Conservation (phyloP, 2,329 filamentous ascomycete genomes). For the Fusarium multiceps region DNA sequence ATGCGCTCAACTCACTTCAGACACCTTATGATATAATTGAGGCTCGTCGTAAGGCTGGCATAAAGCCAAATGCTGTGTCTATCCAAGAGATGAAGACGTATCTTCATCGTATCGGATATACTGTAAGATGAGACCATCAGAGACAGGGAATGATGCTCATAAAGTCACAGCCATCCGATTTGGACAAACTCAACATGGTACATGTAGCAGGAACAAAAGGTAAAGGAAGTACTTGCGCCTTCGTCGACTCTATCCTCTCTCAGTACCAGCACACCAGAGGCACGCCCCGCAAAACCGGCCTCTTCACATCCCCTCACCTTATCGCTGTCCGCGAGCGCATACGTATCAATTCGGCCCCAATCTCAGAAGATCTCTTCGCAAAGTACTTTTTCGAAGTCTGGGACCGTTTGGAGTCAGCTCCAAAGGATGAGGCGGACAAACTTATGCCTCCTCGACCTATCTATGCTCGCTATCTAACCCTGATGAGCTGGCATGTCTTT, state of each 20-base stretch:
- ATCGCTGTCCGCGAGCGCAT: conserved; percentile 75
- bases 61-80: conserved; percentile 74
- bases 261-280: conserved; percentile 56
- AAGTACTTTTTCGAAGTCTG: conserved; percentile 76
- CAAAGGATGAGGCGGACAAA: conserved; percentile 47
- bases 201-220: conserved; percentile 83
- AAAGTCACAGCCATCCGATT: conserved; percentile 54
- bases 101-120: conserved; percentile 81
- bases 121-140: conserved; percentile 53
- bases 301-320: conserved; percentile 77
- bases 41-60: conserved; percentile 78
- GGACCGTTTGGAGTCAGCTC: conserved; percentile 62
- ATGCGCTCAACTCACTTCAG: conserved; percentile 89
- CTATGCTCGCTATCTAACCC: conserved; percentile 71
- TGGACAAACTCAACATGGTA: conserved; percentile 72
- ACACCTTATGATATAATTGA: conserved; percentile 86
- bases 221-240: conserved; percentile 79
- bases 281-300: conserved; percentile 62
- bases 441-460: conserved; percentile 60
- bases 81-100: conserved; percentile 85
- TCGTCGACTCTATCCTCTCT: conserved; percentile 70
- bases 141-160: neutral
- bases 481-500: conserved; percentile 76
- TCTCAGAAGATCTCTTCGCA: conserved; percentile 69
- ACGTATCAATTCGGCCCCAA: conserved; percentile 67